A percentile compares a stretch with the other conserved stretches of the same genome.
phyloP scores from a whole-genome alignment of 202 grass and related monocot genomes.

The Schoenoplectus triqueter region DNA sequence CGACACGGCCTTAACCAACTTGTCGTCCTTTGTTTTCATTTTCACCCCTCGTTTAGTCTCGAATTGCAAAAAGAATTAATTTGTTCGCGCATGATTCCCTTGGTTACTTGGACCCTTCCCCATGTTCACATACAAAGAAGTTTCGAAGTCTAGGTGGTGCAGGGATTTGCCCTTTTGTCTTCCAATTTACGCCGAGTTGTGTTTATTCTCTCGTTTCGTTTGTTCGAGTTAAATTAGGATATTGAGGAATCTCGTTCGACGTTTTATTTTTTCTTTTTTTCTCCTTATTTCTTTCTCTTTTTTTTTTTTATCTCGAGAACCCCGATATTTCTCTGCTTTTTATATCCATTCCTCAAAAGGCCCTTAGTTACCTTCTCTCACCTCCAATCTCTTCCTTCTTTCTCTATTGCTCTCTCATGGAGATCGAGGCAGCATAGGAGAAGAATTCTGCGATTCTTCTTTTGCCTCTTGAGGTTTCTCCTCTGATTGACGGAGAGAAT shows the following conservation, averaged over 20 bases:
- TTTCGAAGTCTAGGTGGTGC: too few relatives aligned
- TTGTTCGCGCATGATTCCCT: too few relatives aligned
- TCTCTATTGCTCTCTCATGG: constrained; percentile 1
- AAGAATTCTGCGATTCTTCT: constrained; percentile 18
- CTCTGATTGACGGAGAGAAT: background rate
- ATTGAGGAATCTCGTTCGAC: constrained; percentile 15
- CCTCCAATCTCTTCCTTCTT: background rate
- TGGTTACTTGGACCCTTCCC: too few relatives aligned
- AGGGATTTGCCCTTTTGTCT: background rate
- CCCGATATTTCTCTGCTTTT: constrained; percentile 33
- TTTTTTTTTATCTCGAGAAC: background rate
- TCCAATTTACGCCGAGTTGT: background rate
- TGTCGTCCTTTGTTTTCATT: constrained; percentile 5
- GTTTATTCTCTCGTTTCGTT: background rate
- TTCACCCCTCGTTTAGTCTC: constrained; percentile 1
- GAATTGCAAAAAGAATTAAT: background rate
- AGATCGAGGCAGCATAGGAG: constrained; percentile 31
- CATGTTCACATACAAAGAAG: too few relatives aligned
- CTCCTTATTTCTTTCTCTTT: background rate
- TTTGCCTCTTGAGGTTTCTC: constrained; percentile 28
- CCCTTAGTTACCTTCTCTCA: background rate
- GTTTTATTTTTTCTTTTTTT: background rate
- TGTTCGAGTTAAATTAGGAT: constrained; percentile 23
- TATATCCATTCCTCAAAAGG: constrained; percentile 28
- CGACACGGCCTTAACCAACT: constrained; percentile 24